Evolutionary conservation across 2,329 filamentous ascomycete genomes (phyloP).

Genomic region (Sclerotinia minor): DNA sequence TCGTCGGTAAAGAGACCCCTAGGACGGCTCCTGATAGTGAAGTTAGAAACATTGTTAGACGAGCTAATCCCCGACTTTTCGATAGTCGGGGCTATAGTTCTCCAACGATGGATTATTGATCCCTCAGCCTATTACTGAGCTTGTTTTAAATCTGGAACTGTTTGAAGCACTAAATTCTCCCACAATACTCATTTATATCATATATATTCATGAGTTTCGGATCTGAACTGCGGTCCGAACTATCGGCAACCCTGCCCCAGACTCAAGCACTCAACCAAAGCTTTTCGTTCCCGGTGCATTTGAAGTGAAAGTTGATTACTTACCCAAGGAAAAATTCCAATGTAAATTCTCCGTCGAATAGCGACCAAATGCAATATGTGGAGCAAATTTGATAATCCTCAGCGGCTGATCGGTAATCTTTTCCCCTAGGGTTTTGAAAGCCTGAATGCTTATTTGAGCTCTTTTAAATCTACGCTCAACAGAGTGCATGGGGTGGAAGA

Average conservation of each 20-base stretch:
- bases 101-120: not conserved
- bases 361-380: constrained; percentile 22
- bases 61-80: no score
- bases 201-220: not conserved
- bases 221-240: not conserved
- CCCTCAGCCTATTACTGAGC: not conserved
- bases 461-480: constrained; percentile 17
- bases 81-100: not conserved
- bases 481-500: constrained; percentile 20
- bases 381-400: constrained; percentile 20
- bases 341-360: constrained; percentile 22
- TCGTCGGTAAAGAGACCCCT: constrained; percentile 16
- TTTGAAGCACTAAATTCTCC: not conserved
- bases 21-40: constrained; percentile 1
- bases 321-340: constrained; percentile 21
- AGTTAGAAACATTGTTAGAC: not conserved
- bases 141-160: not conserved
- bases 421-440: constrained; percentile 1
- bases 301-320: not conserved
- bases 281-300: not conserved
- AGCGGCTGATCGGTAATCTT: constrained; percentile 11
- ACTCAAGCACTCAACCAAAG: not conserved
- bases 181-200: no score
- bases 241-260: not conserved
- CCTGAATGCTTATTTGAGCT: constrained; percentile 20